Base-by-base conservation (phyloP, 352 stramenopile genomes). In the Lagenidium giganteum region DNA sequence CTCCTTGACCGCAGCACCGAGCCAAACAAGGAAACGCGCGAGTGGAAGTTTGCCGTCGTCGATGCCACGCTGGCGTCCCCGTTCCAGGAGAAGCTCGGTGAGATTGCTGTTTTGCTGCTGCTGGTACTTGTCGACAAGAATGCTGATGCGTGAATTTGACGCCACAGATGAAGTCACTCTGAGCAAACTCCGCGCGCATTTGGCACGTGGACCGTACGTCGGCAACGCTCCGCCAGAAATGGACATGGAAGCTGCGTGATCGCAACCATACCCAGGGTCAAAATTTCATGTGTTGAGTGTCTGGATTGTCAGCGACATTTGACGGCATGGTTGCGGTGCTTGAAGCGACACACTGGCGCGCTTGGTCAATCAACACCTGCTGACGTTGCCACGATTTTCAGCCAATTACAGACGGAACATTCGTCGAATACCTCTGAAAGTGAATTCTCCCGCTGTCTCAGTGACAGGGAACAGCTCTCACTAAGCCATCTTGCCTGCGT, bases 11-110 rank as follows among this genome's bases (percentile, higher is more conserved):
- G 80, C 26, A 64, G 57, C 17, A 94, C 83, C 8, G 83, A 94
- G 47, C 77, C 80, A 20, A 91, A 70, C 20, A 94, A 93, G 39
- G 64, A 84, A 39, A 86, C 77, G 20, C 73, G 80, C 50, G 83
- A 94, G 60, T 94, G 83, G 83, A 94, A 94, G 53, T 94, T 94
- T 53, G 76, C 83, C 7, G 60, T 94, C 40, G 64, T 88, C n/a
- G 83, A 93, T 31, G 73, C 77, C 18, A 42, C 92, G 8, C 17
- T 92, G 12, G 71, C 63, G 9, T 92, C 79, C n/a, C 73, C 64
- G 12, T 90, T 83, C 41, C 54, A 68, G 42, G 38, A 57, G 23
- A 52, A 70, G n/a, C 49, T 93, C 18, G 71, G 74, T 84, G 51
- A 51, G 71, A 64, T 16, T 24, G 18, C 3, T 47, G 14, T 29